Conservation (phyloP, 2,329 filamentous ascomycete species). For the Dothiorella sarmentorum region DNA sequence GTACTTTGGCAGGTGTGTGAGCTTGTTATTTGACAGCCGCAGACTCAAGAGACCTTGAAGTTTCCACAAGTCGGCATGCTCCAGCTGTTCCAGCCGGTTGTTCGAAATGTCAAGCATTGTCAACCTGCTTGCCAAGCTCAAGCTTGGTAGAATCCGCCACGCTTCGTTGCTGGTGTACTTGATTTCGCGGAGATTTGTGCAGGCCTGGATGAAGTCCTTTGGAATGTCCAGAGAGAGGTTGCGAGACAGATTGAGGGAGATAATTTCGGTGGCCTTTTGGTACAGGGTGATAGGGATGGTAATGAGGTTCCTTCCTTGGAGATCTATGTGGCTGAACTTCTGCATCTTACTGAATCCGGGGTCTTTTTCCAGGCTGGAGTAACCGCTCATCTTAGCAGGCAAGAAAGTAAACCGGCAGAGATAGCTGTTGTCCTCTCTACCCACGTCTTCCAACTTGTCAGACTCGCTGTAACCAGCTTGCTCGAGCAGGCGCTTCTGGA, state of each 20-base stretch:
- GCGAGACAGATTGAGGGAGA: constrained; percentile 87
- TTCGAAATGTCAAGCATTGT: constrained; percentile 94
- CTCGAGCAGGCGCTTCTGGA: constrained; percentile 87
- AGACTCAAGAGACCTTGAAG: constrained; percentile 78
- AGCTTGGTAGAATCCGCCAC: constrained; percentile 75
- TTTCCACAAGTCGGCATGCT: constrained; percentile 75
- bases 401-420: constrained; percentile 94
- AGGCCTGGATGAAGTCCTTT: constrained; percentile 93
- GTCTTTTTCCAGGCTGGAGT: constrained; percentile 67
- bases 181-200: constrained; percentile 86
- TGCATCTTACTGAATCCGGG: constrained; percentile 76
- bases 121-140: constrained; percentile 74
- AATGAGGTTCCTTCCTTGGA: constrained; percentile 83
- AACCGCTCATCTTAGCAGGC: constrained; percentile 82
- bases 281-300: constrained; percentile 95
- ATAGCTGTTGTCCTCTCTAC: constrained; percentile 95
- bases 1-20: constrained; percentile 73
- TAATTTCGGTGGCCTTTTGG: constrained; percentile 86
- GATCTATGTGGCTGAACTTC: constrained; percentile 91
- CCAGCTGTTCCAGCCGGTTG: constrained; percentile 82
- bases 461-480: constrained; percentile 86
- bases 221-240: constrained; percentile 91
- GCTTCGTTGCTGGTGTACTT: constrained; percentile 95
- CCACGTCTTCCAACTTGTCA: constrained; percentile 88
- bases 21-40: constrained; percentile 88